Conservation (phyloP, 495 filamentous ascomycete species). For the Penicillium samsonianum region DNA sequence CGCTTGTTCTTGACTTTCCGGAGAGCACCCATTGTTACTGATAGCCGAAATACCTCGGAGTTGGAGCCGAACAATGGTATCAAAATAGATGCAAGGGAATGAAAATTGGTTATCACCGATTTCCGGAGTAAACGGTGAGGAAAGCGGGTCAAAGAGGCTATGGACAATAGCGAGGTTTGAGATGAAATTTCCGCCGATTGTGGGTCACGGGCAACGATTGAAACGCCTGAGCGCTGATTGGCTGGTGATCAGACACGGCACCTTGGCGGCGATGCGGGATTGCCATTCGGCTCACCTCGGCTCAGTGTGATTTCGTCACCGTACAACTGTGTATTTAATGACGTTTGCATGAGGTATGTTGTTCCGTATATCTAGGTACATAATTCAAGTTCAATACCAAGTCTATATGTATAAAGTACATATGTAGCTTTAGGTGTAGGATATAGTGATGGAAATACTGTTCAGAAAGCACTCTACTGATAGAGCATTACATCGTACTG, state of each 20-base stretch:
- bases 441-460: not conserved
- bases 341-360: conserved; percentile 41
- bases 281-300: conserved; percentile 62
- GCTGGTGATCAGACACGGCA: conserved; percentile 34
- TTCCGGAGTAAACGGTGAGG: conserved; percentile 41
- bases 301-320: conserved; percentile 39
- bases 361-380: conserved; percentile 3
- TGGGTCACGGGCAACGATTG: conserved; percentile 27
- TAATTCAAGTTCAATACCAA: not conserved
- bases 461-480: not conserved
- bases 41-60: conserved; percentile 22
- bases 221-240: conserved; percentile 39
- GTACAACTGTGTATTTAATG: conserved; percentile 42
- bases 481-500: not conserved
- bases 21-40: conserved; percentile 54
- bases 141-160: conserved; percentile 31
- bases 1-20: conserved; percentile 61
- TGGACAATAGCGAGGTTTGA: conserved; percentile 17
- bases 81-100: conserved; percentile 21
- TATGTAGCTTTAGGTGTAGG: not conserved
- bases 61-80: conserved; percentile 19
- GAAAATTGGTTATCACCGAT: conserved; percentile 45
- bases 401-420: not conserved
- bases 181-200: conserved; percentile 38
- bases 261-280: conserved; percentile 48